Conservation (phyloP, 345 rosid genomes). For the Populus davidiana region DNA sequence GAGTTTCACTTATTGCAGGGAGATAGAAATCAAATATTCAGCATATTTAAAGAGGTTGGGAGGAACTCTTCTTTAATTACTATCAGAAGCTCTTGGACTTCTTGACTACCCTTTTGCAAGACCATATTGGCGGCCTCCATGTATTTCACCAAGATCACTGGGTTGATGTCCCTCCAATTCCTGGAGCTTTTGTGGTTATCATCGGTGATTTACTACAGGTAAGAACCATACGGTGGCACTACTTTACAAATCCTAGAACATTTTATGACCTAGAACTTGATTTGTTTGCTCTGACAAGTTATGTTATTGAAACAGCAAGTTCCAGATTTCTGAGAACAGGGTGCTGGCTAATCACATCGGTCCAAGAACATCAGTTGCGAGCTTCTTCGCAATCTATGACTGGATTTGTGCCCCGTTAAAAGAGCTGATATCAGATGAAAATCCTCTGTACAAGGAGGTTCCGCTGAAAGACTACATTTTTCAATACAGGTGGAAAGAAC, state of each 20-base stretch:
- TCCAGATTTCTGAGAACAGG: slow-evolving; percentile 19
- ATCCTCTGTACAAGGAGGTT: slow-evolving; percentile 19
- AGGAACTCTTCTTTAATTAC: slow-evolving; percentile 3
- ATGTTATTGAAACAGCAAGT: slow-evolving; percentile 2
- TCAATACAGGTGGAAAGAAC: neutral
- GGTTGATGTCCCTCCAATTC: slow-evolving; percentile 12
- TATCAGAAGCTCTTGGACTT: slow-evolving; percentile 25
- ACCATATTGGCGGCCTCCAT: slow-evolving; percentile 18
- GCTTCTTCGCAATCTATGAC: slow-evolving; percentile 19
- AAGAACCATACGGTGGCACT: neutral
- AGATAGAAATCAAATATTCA: slow-evolving; percentile 8
- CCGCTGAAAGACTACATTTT: neutral
- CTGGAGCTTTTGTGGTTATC: slow-evolving; percentile 7
- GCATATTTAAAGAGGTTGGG: slow-evolving; percentile 11
- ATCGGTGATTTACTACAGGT: slow-evolving; percentile 27
- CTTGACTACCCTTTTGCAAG: slow-evolving; percentile 22
- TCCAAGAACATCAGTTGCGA: slow-evolving; percentile 23
- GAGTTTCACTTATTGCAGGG: slow-evolving; percentile 9
- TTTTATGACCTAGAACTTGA: no score
- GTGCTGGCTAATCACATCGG: slow-evolving; percentile 23
- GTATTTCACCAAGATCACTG: slow-evolving; percentile 17
- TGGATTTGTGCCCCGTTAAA: slow-evolving; percentile 13
- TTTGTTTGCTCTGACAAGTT: no score
- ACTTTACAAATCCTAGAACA: no score
- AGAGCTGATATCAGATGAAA: slow-evolving; percentile 17